phyloP scores from a whole-genome alignment of 2,329 filamentous ascomycete species.

The Scedosporium minutisporum region DNA sequence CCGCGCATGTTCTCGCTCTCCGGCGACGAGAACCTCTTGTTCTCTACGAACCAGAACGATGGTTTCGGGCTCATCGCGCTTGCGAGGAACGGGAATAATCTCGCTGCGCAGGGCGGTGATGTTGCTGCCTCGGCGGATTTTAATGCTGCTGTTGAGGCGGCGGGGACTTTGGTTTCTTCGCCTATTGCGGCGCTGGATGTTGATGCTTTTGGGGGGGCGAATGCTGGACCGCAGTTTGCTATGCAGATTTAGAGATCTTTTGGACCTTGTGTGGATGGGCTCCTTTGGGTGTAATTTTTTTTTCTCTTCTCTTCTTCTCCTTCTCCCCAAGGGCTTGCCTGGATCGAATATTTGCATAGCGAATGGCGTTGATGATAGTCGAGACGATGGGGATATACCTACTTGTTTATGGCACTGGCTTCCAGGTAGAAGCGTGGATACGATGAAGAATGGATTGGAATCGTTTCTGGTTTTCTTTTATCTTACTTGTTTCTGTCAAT shows the following conservation, averaged over 20 bases:
- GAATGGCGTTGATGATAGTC: neutral
- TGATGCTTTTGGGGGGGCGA: neutral
- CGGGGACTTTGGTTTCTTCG: slow-evolving; percentile 1
- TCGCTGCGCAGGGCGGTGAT: neutral
- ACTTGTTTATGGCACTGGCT: neutral
- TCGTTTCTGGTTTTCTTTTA: neutral
- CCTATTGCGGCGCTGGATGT: slow-evolving; percentile 1
- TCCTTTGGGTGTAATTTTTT: neutral
- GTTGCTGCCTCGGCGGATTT: neutral
- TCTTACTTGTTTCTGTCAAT: neutral
- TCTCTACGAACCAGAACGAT: slow-evolving; percentile 35
- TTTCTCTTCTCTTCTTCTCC: neutral
- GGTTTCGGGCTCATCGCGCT: slow-evolving; percentile 28
- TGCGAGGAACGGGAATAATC: slow-evolving; percentile 19
- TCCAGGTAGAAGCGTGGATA: neutral
- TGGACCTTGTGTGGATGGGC: too few species aligned
- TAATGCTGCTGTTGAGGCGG: neutral
- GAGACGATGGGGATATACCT: neutral
- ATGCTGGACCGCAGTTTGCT: slow-evolving; percentile 5
- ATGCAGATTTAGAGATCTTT: slow-evolving; percentile 3
- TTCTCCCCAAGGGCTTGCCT: neutral
- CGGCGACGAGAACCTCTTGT: slow-evolving; percentile 25
- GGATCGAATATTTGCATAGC: neutral
- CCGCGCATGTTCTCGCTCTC: slow-evolving; percentile 38
- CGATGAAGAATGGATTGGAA: neutral